Conservation (phyloP, 169 alveolate species). For the Plasmodium falciparum region DNA sequence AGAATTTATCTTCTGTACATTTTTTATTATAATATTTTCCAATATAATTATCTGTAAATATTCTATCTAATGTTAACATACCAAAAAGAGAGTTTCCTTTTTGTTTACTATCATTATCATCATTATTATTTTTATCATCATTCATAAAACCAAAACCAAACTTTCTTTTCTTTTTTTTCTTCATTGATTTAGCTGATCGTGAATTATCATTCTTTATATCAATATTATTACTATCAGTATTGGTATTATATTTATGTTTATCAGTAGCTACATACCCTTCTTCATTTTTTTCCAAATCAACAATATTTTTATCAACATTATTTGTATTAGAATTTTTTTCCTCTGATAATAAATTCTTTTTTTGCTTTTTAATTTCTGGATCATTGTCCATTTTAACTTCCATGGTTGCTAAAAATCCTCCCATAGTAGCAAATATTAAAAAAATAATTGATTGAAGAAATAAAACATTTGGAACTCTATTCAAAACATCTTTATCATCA, state of each 20-base stretch:
- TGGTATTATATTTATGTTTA: not conserved
- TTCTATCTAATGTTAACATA: not conserved
- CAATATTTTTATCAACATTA: not conserved
- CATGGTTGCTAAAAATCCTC: conserved; percentile 59
- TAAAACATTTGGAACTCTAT: conserved; percentile 41
- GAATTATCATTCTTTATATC: not conserved
- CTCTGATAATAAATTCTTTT: not conserved
- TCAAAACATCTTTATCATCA: conserved; percentile 33
- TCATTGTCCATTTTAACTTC: not conserved
- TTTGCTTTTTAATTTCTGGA: not conserved
- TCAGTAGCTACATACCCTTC: not conserved
- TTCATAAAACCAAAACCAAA: not conserved
- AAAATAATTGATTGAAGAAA: conserved; percentile 33
- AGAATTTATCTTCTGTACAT: conserved; percentile 51
- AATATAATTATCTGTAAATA: not conserved
- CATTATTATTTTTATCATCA: not conserved
- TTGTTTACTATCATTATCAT: not conserved
- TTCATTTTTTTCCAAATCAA: conserved; percentile 1
- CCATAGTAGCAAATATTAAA: conserved; percentile 21
- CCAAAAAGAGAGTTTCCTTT: not conserved
- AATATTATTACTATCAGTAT: not conserved
- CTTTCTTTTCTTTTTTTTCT: not conserved
- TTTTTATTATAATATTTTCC: conserved; percentile 37
- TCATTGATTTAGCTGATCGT: not conserved
- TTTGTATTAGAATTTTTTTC: not conserved